These are phyloP conservation scores for Penicillium brasilianum DNA, from an alignment of 2,329 filamentous ascomycete genomes.

Conservation along the genomic window DNA sequence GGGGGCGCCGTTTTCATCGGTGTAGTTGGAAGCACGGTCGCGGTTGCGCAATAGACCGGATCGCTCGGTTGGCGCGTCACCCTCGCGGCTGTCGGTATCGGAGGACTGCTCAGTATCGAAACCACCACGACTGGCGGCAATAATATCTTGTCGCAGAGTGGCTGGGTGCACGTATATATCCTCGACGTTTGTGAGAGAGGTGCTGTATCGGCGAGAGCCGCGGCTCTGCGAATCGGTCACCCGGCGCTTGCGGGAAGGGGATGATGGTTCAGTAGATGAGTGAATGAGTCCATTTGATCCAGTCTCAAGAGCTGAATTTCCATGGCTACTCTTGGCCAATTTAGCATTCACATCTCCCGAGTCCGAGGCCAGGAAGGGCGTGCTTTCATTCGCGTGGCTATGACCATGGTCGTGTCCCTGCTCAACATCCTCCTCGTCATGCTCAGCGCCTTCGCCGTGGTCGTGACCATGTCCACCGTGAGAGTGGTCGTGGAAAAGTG, in stretches of 20 bases:
- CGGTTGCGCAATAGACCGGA: conserved; percentile 49
- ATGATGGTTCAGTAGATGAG: conserved; percentile 34
- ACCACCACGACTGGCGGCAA: conserved; percentile 74
- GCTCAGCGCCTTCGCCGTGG: conserved; percentile 30
- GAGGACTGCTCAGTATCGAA: conserved; percentile 60
- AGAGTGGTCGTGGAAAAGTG: conserved; percentile 91
- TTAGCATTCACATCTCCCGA: conserved; percentile 33
- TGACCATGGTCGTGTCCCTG: conserved; percentile 48
- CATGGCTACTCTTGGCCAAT: neutral
- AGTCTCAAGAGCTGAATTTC: conserved; percentile 52
- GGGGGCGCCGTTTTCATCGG: conserved; percentile 33
- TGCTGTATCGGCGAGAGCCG: conserved; percentile 46
- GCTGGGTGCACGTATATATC: conserved; percentile 84
- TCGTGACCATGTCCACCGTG: conserved; percentile 67
- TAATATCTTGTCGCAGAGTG: conserved; percentile 90
- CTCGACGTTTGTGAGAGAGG: conserved; percentile 66
- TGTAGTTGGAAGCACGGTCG: conserved; percentile 44
- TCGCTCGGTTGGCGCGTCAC: conserved; percentile 55
- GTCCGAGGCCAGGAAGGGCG: conserved; percentile 62
- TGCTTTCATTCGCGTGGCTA: conserved; percentile 40
- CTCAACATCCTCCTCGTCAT: conserved; percentile 52
- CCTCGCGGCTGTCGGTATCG: conserved; percentile 62
- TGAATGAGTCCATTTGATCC: conserved; percentile 32
- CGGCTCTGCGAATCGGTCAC: conserved; percentile 33
- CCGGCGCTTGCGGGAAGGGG: conserved; percentile 40